These are phyloP conservation scores for Mercurialis annua DNA, from an alignment of 345 rosid species.

Conservation along the genomic window DNA sequence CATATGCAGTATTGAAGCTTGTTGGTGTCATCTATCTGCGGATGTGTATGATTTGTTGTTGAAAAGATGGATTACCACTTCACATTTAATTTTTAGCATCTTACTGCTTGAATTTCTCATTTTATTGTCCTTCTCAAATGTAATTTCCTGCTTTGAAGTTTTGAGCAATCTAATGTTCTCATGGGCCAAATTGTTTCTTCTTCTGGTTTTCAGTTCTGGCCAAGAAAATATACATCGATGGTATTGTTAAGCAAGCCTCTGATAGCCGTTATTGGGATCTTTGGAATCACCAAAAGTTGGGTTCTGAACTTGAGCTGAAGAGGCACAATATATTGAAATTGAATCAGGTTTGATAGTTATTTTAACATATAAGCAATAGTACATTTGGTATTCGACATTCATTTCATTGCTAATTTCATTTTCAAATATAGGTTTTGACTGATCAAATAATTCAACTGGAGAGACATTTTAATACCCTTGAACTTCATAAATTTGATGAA, in stretches of 20 bases:
- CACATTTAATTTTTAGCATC: background rate
- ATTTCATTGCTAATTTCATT: constrained; percentile 16
- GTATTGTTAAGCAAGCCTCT: constrained; percentile 78
- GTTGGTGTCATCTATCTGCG: background rate
- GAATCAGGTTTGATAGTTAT: constrained; percentile 54
- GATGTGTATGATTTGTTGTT: background rate
- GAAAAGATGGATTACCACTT: background rate
- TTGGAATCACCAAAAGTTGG: constrained; percentile 83
- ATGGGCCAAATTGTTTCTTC: constrained; percentile 9
- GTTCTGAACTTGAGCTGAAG: constrained; percentile 83
- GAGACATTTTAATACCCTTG: constrained; percentile 83
- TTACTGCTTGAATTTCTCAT: background rate
- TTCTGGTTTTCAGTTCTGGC: constrained; percentile 64
- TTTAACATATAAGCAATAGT: constrained; percentile 7
- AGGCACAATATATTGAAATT: constrained; percentile 51
- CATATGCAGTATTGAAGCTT: background rate
- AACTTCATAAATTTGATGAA: constrained; percentile 73
- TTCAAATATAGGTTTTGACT: constrained; percentile 64
- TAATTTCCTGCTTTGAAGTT: constrained; percentile 2
- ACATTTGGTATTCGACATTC: constrained; percentile 17
- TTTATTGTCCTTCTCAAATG: background rate
- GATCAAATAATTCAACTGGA: constrained; percentile 79
- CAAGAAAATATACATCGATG: constrained; percentile 69
- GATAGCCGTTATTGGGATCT: constrained; percentile 80
- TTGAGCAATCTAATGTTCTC: background rate